Base-by-base conservation (phyloP, 1,284 basidiomycete genomes). In the Trametes hirsuta region DNA sequence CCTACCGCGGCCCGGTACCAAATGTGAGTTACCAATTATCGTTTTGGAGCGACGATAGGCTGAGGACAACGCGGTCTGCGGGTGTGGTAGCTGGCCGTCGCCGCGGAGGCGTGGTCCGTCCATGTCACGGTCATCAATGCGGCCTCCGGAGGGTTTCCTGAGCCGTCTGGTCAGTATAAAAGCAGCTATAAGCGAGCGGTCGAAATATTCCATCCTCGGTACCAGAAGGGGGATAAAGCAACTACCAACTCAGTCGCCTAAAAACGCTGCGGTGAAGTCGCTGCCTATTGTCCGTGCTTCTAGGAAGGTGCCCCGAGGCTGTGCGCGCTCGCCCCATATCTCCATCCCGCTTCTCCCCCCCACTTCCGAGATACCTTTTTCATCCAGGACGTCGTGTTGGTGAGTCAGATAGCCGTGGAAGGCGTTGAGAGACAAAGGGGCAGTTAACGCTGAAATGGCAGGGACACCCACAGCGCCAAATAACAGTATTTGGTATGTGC, bases 391-490 rank as follows among this genome's bases (percentile, higher is more conserved):
- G 15, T 15, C n/a, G 22, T 14, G 12, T 35, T 34, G 55, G 59
- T 61, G 42, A 59, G 63, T 34, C 21, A 45, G 40, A 55, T 22
- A 37, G 46, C 48, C 30, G 41, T 61, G 44, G 55, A 24, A 5
- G 40, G 21, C 10, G 41, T 39, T 21, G 47, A 50, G 37, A 34
- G 14, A 6, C 30, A 8, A 30, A 44, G 37, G 48, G 21, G 24
- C 34, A 46, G 50, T 58, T 61, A 36, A 64, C 53, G 52, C 52
- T 52, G 34, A 53, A 18, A 44, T 14, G 52, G 56, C 49, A 48
- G 53, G 48, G 44, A 47, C 63, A 47, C 63, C 63, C 61, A 65
- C 64, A 65, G 49, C n/a, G 47, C 48, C 61, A 65, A 65, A 65
- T 58, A 65, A 34, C 10, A 6, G 21, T 55, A 55, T 65, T 60